These are phyloP conservation scores for Coemansia sp. DNA, from an alignment of 192 early-diverging fungal species.

Conservation along the genomic window DNA sequence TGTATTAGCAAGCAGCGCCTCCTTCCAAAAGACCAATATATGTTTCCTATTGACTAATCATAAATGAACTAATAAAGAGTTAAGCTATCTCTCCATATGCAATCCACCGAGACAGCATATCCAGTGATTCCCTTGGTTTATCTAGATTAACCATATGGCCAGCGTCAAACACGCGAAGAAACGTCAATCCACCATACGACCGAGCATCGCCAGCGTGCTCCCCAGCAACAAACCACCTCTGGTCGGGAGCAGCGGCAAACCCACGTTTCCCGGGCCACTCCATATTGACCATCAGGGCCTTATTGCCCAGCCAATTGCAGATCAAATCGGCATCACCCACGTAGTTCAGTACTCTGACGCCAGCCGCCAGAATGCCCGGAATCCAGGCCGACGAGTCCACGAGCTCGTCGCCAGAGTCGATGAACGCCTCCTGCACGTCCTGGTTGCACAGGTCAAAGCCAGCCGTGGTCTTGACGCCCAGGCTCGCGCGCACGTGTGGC, in stretches of 20 bases:
- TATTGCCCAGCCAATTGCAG: slow-evolving; percentile 84
- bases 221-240: slow-evolving; percentile 66
- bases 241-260: slow-evolving; percentile 70
- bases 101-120: slow-evolving; percentile 85
- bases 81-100: slow-evolving; percentile 44
- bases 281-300: slow-evolving; percentile 76
- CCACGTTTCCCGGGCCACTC: slow-evolving; percentile 74
- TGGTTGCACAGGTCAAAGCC: slow-evolving; percentile 77
- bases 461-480: slow-evolving; percentile 62
- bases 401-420: slow-evolving; percentile 60
- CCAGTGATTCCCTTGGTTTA: slow-evolving; percentile 71
- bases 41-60: not conserved
- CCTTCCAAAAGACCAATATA: not conserved
- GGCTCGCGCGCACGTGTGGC: slow-evolving; percentile 55
- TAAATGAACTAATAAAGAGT: not conserved
- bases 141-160: slow-evolving; percentile 93
- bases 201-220: slow-evolving; percentile 63
- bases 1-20: not conserved
- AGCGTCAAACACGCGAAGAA: slow-evolving; percentile 80
- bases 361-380: slow-evolving; percentile 66
- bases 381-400: slow-evolving; percentile 65
- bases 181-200: slow-evolving; percentile 67
- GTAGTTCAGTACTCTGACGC: slow-evolving; percentile 78
- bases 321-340: slow-evolving; percentile 89
- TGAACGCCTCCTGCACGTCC: slow-evolving; percentile 74